phyloP scores from a whole-genome alignment of 768 basidiomycete species.

The Asterophora lycoperdoides region DNA sequence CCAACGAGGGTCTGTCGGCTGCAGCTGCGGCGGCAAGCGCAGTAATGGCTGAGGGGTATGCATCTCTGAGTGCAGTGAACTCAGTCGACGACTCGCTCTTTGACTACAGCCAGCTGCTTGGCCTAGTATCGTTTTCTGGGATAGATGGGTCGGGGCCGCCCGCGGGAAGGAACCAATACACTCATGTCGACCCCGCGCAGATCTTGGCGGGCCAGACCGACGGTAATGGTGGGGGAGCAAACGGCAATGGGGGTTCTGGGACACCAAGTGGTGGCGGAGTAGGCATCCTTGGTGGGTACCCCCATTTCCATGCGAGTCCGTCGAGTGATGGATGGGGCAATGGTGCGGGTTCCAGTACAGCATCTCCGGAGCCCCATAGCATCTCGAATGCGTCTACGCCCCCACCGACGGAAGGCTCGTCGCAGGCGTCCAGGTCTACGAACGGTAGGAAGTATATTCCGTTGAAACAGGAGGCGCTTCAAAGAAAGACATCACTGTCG shows the following conservation, averaged over 20 bases:
- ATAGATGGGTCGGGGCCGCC: constrained; percentile 39
- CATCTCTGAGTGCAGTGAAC: constrained; percentile 55
- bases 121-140: constrained; percentile 52
- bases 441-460: constrained; percentile 59
- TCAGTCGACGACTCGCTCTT: constrained; percentile 52
- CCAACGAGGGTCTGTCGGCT: constrained; percentile 55
- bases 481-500: constrained; percentile 45
- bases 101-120: constrained; percentile 65
- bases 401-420: constrained; percentile 54
- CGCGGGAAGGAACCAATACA: constrained; percentile 46
- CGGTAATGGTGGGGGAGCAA: constrained; percentile 4
- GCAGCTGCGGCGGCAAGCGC: constrained; percentile 61
- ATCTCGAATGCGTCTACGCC: constrained; percentile 70
- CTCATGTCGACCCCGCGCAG: constrained; percentile 92
- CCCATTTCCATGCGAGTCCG: constrained; percentile 67
- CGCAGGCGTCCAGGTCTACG: constrained; percentile 23
- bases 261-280: constrained; percentile 15
- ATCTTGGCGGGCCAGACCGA: constrained; percentile 45
- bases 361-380: constrained; percentile 73
- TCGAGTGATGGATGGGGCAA: constrained; percentile 82
- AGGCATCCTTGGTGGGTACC: constrained; percentile 42
- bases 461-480: constrained; percentile 54
- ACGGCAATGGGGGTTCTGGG: constrained; percentile 12
- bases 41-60: constrained; percentile 72
- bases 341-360: constrained; percentile 60